phyloP scores from a whole-genome alignment of 257 asterid genomes.

The Thymus quinquecostatus region DNA sequence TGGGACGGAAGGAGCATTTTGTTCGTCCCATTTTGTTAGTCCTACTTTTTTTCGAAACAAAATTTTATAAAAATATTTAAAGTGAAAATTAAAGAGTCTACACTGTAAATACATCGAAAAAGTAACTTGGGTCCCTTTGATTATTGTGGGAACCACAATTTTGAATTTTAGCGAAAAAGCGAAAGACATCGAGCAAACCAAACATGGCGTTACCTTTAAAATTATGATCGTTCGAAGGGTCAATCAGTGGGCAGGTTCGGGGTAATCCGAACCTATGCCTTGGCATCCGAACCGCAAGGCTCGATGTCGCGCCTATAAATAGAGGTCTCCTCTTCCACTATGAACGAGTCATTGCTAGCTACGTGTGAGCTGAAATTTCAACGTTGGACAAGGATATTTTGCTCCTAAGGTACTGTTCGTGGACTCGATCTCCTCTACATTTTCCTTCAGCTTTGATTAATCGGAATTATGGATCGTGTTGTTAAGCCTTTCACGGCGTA shows the following conservation, averaged over 20 bases:
- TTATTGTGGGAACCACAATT: background rate
- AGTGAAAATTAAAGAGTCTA: too few relatives aligned
- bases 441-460: constrained; percentile 5
- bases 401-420: constrained; percentile 34
- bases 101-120: background rate
- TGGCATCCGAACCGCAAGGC: constrained; percentile 23
- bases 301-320: constrained; percentile 36
- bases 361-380: constrained; percentile 28
- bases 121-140: background rate
- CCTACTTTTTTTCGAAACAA: too few relatives aligned
- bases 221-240: constrained; percentile 12
- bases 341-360: constrained; percentile 1
- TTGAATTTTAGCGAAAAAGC: constrained; percentile 18
- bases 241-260: constrained; percentile 48
- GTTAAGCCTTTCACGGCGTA: background rate
- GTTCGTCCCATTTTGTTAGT: too few relatives aligned
- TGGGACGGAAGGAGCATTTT: too few relatives aligned
- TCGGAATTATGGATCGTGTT: constrained; percentile 8
- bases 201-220: constrained; percentile 32
- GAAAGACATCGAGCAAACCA: constrained; percentile 37
- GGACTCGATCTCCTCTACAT: constrained; percentile 15
- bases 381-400: constrained; percentile 29
- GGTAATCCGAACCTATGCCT: constrained; percentile 29
- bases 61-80: too few relatives aligned
- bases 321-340: background rate